Conservation (phyloP, 2,329 filamentous ascomycete species). For the Talaromyces sp. region DNA sequence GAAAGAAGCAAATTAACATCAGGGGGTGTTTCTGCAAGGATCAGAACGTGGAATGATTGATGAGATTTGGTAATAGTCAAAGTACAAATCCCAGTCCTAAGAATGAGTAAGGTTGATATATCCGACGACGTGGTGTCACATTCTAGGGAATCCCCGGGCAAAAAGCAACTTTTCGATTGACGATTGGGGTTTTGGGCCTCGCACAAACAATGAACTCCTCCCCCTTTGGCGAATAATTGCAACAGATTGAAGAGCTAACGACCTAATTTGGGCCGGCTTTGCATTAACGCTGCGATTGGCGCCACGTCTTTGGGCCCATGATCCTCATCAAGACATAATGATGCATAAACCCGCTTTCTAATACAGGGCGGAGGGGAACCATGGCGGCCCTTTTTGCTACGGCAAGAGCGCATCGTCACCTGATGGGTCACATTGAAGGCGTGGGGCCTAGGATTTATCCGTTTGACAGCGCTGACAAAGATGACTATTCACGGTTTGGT, state of each 20-base stretch:
- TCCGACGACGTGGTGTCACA: background rate
- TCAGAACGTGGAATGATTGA: background rate
- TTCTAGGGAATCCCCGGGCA: background rate
- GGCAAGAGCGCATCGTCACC: conserved; percentile 11
- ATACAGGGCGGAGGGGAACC: background rate
- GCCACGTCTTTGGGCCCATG: conserved; percentile 36
- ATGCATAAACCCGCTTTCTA: background rate
- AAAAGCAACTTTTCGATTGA: background rate
- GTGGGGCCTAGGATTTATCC: background rate
- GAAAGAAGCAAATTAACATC: conserved; percentile 2
- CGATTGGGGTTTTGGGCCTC: background rate
- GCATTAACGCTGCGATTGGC: conserved; percentile 29
- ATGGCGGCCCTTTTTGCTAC: conserved; percentile 5
- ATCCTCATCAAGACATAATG: conserved; percentile 12
- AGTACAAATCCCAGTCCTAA: background rate
- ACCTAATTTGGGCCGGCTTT: conserved; percentile 21
- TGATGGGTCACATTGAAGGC: background rate
- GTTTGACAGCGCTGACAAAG: background rate
- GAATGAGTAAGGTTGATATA: conserved; percentile 1
- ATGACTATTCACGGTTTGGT: background rate
- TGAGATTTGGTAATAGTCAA: background rate
- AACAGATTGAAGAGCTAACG: background rate
- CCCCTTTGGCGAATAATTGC: background rate
- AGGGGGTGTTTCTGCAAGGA: conserved; percentile 8
- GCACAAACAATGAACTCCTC: background rate